A percentile compares a stretch with the other conserved stretches of the same genome.
phyloP scores from a whole-genome alignment of 306 rosid species.

The Ormosia semicastrata region DNA sequence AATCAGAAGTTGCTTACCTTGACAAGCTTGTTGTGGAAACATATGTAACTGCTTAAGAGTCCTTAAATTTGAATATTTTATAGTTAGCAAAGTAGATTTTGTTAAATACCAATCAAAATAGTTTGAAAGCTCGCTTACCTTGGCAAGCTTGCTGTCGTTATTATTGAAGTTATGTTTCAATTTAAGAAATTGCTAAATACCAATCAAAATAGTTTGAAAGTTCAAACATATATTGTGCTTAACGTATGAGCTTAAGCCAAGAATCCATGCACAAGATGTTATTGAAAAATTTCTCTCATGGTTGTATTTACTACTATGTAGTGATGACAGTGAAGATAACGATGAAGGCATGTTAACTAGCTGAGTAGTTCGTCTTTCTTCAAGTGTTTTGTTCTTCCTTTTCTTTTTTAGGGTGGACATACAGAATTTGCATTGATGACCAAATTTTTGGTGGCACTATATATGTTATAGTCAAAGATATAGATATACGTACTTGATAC shows the following conservation, averaged over 20 bases:
- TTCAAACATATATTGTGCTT: not conserved
- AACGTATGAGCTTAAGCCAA: not conserved
- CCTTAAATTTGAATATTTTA: too few relatives aligned
- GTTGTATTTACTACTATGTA: constrained; percentile 37
- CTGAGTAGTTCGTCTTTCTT: constrained; percentile 25
- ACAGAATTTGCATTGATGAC: constrained; percentile 7
- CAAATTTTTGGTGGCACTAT: constrained; percentile 6
- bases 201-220: not conserved
- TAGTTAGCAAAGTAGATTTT: too few relatives aligned
- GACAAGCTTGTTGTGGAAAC: too few relatives aligned
- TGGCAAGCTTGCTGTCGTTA: too few relatives aligned
- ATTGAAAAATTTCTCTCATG: constrained; percentile 6
- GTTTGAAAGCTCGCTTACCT: too few relatives aligned
- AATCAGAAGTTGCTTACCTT: too few relatives aligned
- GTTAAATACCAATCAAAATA: too few relatives aligned
- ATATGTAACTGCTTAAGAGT: too few relatives aligned
- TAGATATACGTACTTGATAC: constrained; percentile 24
- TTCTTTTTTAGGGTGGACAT: not conserved
- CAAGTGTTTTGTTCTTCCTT: not conserved
- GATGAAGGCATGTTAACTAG: constrained; percentile 59
- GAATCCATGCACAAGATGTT: not conserved
- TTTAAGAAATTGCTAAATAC: not conserved
- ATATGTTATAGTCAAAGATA: constrained; percentile 20
- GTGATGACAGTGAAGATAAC: constrained; percentile 84
- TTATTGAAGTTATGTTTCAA: not conserved